A percentile compares a stretch with the other conserved stretches of the same genome.
Conservation (phyloP, 1,139 yeast species). For the Taphrina pruni region DNA sequence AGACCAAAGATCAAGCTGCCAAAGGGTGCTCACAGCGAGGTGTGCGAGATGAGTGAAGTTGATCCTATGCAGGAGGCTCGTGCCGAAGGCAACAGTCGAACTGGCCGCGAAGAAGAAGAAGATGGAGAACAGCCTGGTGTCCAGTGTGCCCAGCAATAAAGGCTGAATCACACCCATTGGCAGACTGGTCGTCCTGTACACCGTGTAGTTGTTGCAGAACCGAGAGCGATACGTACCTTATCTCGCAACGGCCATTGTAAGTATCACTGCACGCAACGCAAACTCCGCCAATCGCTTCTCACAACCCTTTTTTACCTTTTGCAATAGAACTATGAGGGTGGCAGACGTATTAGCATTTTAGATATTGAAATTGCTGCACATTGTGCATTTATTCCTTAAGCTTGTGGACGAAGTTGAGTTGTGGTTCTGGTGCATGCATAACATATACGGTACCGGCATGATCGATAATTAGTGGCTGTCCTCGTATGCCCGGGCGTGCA, state of each 20-base stretch:
- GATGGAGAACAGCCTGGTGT: conserved; percentile 68
- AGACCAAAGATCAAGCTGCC: conserved; percentile 51
- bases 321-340: neutral
- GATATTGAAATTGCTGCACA: neutral
- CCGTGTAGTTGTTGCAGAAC: too few relatives aligned
- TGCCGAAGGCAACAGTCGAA: conserved; percentile 51
- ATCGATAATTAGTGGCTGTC: too few relatives aligned
- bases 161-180: neutral
- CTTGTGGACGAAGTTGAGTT: too few relatives aligned
- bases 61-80: conserved; percentile 62
- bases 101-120: conserved; percentile 60
- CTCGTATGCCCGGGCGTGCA: too few relatives aligned
- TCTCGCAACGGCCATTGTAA: too few relatives aligned
- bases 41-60: conserved; percentile 70
- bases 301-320: neutral
- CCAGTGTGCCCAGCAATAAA: conserved; percentile 75
- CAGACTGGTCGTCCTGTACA: too few relatives aligned
- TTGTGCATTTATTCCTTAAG: neutral
- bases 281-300: too few relatives aligned
- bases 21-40: conserved; percentile 65
- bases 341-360: conserved; percentile 9
- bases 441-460: too few relatives aligned
- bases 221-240: too few relatives aligned
- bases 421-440: too few relatives aligned
- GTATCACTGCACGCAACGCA: too few relatives aligned